Evolutionary conservation across 108 stramenopile species (phyloP).

Genomic region (Conticribra guillardii): DNA sequence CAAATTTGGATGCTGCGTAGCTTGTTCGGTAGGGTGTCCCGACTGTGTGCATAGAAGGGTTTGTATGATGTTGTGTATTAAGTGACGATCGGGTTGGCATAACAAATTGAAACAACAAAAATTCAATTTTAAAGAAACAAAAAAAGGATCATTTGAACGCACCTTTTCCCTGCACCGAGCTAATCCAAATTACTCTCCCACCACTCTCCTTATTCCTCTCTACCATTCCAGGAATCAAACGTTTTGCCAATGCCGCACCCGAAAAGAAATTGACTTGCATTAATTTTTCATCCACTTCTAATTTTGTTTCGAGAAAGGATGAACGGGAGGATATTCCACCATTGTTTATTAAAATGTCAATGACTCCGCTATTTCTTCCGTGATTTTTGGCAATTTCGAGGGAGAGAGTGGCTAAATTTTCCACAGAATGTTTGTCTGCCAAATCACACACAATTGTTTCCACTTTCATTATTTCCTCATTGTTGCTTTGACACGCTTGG

Average conservation of each 20-base stretch:
- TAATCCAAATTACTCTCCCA: slow-evolving; percentile 77
- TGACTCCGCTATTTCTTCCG: slow-evolving; percentile 1
- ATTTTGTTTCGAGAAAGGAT: slow-evolving; percentile 67
- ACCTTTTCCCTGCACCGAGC: slow-evolving; percentile 74
- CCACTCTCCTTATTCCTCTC: slow-evolving; percentile 8
- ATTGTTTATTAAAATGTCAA: slow-evolving; percentile 81
- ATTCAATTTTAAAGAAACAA: too few species aligned
- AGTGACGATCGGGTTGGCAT: too few species aligned
- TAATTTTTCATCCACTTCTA: slow-evolving; percentile 72
- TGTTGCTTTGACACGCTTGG: slow-evolving; percentile 1
- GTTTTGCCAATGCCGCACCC: slow-evolving; percentile 71
- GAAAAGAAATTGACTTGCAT: slow-evolving; percentile 89
- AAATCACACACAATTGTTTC: slow-evolving; percentile 63
- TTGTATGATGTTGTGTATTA: too few species aligned
- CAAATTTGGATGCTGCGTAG: slow-evolving; percentile 87
- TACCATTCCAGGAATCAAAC: slow-evolving; percentile 75
- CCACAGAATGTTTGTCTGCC: slow-evolving; percentile 51
- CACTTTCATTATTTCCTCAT: slow-evolving; percentile 26
- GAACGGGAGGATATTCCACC: slow-evolving; percentile 85
- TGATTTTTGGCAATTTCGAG: slow-evolving; percentile 22
- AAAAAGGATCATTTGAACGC: too few species aligned
- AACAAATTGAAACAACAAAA: too few species aligned
- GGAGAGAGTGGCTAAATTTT: slow-evolving; percentile 39
- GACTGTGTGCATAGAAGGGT: too few species aligned
- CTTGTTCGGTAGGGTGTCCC: slow-evolving; percentile 79